Evolutionary conservation across 2,329 filamentous ascomycete species (phyloP).

Genomic region (Diaporthe velutina): DNA sequence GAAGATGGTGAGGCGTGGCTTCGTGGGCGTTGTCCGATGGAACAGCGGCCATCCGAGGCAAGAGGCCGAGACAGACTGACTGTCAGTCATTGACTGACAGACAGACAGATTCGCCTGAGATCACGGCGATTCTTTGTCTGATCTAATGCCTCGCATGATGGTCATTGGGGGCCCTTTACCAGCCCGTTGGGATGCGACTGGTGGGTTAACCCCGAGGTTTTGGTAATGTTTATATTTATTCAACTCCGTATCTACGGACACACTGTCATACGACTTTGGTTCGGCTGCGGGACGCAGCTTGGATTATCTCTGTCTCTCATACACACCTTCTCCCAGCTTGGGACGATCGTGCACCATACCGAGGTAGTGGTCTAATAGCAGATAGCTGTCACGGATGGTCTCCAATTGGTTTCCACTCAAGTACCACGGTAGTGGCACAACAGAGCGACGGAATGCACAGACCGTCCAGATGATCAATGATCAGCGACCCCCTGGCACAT

Average conservation of each 20-base stretch:
- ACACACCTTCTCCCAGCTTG: background rate
- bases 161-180: conserved; percentile 12
- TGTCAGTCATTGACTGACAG: background rate
- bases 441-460: conserved; percentile 29
- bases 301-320: background rate
- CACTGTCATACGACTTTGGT: background rate
- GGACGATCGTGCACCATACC: conserved; percentile 12
- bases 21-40: conserved; percentile 20
- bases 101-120: background rate
- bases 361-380: background rate
- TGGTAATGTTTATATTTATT: conserved; percentile 19
- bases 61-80: conserved; percentile 16
- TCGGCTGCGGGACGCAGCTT: background rate
- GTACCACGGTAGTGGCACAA: conserved; percentile 21
- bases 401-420: conserved; percentile 17
- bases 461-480: conserved; percentile 30
- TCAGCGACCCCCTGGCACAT: conserved; percentile 23
- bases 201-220: conserved; percentile 25
- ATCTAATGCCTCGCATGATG: conserved; percentile 1
- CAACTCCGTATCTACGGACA: background rate
- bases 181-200: conserved; percentile 30
- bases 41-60: conserved; percentile 29
- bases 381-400: background rate
- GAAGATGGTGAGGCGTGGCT: conserved; percentile 31
- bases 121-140: background rate